Evolutionary conservation across 805 yeast genomes (phyloP), one percentile per base, ranked within the genome.

Genomic region (Starmerella floris): DNA sequence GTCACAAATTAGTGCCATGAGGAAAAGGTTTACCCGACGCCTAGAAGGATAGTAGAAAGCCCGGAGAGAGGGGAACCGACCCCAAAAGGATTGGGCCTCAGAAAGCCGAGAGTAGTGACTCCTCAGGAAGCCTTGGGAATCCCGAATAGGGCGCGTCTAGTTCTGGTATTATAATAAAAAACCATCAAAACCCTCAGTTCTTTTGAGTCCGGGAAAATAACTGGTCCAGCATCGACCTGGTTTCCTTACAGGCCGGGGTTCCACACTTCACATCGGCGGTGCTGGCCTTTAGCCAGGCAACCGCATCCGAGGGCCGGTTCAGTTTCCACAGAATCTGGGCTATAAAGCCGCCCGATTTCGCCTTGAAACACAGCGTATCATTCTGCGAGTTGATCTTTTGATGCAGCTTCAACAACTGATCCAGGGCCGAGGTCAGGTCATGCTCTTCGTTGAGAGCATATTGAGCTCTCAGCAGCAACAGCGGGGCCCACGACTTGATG

Each of bases 301-400:
- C 40, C 5, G 53, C 50, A 8, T 52, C 51, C 5, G 42, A 36
- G 3, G 30, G 22, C 23, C 36, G 49, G n/a, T 39, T 55, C 43
- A 48, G 57, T 45, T 42, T 51, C 64, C 44, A 53, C 37, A 39
- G 50, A 22, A 39, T 35, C 46, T 42, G 61, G 22, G 48, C 56
- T 4, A 50, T 42, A 39, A 44, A 51, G 5, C 57, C 56, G 17
- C 56, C 51, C 5, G 50, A 40, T 1, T 49, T 36, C 2, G 53
- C 39, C 30, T 49, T 37, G 23, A 39, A 37, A 34, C 56, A 53
- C 16, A 45, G 44, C 25, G 48, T 30, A 13, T 53, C 56, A 3
- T 39, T 35, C 10, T 34, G 28, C 5, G 46, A 10, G 2, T 39
- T 37, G 11, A 57, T 40, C 2, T 52, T 51, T 26, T 53, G 40